Evolutionary conservation across 1,284 basidiomycete genomes (phyloP).

Genomic region (Heterobasidion annosum): DNA sequence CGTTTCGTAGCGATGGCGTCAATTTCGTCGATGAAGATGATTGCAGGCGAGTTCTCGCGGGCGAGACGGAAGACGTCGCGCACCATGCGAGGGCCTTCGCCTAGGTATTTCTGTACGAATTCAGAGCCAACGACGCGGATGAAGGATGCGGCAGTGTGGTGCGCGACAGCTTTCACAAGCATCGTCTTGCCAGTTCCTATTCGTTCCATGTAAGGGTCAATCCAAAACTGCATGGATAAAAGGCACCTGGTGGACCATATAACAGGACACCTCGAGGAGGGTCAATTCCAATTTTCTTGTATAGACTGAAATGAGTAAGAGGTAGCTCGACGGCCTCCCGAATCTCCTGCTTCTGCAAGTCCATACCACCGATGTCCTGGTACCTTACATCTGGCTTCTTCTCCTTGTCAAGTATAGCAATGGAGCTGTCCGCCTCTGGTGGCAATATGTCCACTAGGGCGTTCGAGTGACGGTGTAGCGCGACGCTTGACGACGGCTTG

Average conservation of each 20-base stretch:
- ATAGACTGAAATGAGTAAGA: slow-evolving; percentile 95
- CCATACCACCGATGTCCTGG: slow-evolving; percentile 93
- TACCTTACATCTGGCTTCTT: slow-evolving; percentile 93
- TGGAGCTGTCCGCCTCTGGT: slow-evolving; percentile 97
- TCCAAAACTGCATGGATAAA: neutral
- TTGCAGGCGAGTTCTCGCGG: slow-evolving; percentile 93
- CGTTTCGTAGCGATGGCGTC: slow-evolving; percentile 99
- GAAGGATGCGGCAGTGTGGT: slow-evolving; percentile 98
- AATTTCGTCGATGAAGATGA: slow-evolving; percentile 99
- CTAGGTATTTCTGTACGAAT: slow-evolving; percentile 98
- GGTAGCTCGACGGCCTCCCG: slow-evolving; percentile 97
- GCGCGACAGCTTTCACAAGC: slow-evolving; percentile 98
- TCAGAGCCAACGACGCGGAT: slow-evolving; percentile 97
- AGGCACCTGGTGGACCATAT: slow-evolving; percentile 82
- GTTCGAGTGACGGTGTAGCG: slow-evolving; percentile 97
- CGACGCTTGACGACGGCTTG: slow-evolving; percentile 95
- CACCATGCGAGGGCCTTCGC: slow-evolving; percentile 99
- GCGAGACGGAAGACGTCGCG: slow-evolving; percentile 98
- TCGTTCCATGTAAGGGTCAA: neutral
- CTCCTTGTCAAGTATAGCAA: slow-evolving; percentile 87
- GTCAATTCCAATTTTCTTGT: slow-evolving; percentile 99
- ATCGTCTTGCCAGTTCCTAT: slow-evolving; percentile 98
- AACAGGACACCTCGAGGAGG: slow-evolving; percentile 91
- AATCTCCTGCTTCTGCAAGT: slow-evolving; percentile 98
- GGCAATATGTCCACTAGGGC: slow-evolving; percentile 97